phyloP scores from a whole-genome alignment of 1,284 basidiomycete genomes.

The Rhodotorula glutinis region DNA sequence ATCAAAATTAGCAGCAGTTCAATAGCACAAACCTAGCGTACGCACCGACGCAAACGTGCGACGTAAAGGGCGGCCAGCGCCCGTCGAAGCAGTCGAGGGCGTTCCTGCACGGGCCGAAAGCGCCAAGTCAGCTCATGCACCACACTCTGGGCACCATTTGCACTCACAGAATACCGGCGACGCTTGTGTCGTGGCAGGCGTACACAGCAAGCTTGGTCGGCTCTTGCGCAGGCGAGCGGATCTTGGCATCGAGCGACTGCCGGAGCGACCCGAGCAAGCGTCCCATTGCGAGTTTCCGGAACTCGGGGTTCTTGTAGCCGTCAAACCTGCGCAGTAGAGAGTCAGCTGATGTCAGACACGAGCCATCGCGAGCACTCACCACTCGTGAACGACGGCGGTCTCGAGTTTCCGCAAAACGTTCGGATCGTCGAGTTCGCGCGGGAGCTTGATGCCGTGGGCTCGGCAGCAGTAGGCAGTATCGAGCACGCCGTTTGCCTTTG shows the following conservation, averaged over 20 bases:
- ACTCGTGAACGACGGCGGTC: conserved; percentile 35
- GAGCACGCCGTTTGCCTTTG: conserved; percentile 40
- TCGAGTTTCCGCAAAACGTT: conserved; percentile 33
- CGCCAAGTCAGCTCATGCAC: neutral
- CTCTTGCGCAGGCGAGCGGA: conserved; percentile 7
- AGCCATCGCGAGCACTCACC: conserved; percentile 9
- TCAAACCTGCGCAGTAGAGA: conserved; percentile 25
- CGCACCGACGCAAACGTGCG: conserved; percentile 27
- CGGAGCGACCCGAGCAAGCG: conserved; percentile 36
- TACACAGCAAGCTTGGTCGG: conserved; percentile 33
- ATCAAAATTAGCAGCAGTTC: neutral
- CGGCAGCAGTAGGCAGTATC: conserved; percentile 39
- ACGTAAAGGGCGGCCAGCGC: conserved; percentile 41
- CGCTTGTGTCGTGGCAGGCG: conserved; percentile 40
- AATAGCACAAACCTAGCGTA: too few relatives aligned
- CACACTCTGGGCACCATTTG: neutral
- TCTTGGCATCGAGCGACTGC: conserved; percentile 18
- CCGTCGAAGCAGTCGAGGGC: conserved; percentile 38
- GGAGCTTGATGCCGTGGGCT: conserved; percentile 38
- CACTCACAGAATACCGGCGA: conserved; percentile 37
- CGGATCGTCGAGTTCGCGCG: conserved; percentile 31
- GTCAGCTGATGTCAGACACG: neutral
- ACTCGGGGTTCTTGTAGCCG: conserved; percentile 31
- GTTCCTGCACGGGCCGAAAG: conserved; percentile 20
- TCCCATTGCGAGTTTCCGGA: conserved; percentile 40